Evolutionary conservation across 1,139 yeast species (phyloP), one percentile per base, ranked within the genome.

Genomic region (Yamadazyma taylorii): DNA sequence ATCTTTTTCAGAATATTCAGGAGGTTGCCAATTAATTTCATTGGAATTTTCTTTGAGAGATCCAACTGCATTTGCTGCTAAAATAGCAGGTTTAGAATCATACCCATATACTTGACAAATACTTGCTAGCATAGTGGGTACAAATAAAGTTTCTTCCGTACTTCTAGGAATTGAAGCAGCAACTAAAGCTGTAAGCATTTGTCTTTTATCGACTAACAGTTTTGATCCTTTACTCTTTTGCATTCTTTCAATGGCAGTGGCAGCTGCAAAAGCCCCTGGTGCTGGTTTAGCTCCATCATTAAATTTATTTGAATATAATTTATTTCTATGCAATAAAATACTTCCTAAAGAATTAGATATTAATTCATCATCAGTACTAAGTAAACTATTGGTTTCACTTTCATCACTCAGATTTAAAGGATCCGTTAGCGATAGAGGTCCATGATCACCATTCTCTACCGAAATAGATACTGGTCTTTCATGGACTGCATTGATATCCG

Each of bases 231-330:
- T 52, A 39, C 62, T 63, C 26, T 66, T 71, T 41, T 73, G 74
- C 74, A 75, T 70, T 48, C 66, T 75, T 31, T 77, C 82, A 42
- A 78, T 66, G 7, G 86, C 81, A 32, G 86, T 78, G 3, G 88
- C 88, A 3, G 90, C 90, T 2, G 85, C 84, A 56, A 70, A 70
- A 2, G 88, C 79, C 4, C 88, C 90, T 0, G 92, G 90, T 0
- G 90, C 90, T 36, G 85, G 87, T 27, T 67, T 68, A 36, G 75
- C 78, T 48, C 79, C 83, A 43, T 78, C 53, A 29, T 49, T 51
- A 34, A 42, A 46, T 17, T 47, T 43, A 38, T 50, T 55, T 26
- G 52, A 36, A 46, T 52, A 30, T 43, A 48, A 24, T 25, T 41
- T 40, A 24, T 46, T 47, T 17, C 52, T 46, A 42, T 33, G 55